phyloP scores from a whole-genome alignment of 2,329 filamentous ascomycete genomes.

The Penicillium paneum region DNA sequence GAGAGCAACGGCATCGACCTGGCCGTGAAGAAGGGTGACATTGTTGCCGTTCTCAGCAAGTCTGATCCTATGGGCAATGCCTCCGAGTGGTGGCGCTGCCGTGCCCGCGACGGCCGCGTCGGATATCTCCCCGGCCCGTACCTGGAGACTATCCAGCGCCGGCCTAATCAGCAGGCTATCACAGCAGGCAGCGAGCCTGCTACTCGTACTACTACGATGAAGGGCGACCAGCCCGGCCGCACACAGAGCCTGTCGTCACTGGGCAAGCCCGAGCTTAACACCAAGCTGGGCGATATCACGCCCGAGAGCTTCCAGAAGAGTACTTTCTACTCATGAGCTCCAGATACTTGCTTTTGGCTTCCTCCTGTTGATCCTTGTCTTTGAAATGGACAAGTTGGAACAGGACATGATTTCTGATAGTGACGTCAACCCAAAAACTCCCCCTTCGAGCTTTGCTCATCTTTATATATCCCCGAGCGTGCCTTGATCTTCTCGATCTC shows the following conservation, averaged over 20 bases:
- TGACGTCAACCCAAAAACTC: not conserved
- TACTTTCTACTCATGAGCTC: conserved; percentile 60
- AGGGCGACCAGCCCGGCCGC: conserved; percentile 24
- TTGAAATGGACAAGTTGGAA: not conserved
- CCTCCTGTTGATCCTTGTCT: not conserved
- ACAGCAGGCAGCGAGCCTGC: conserved; percentile 41
- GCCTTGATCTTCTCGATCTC: not conserved
- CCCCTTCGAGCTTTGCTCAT: conserved; percentile 1
- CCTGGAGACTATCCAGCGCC: conserved; percentile 69
- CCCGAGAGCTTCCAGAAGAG: conserved; percentile 71
- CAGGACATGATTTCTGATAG: conserved; percentile 3
- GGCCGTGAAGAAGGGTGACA: conserved; percentile 87
- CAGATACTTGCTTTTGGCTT: not conserved
- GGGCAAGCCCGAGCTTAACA: conserved; percentile 48
- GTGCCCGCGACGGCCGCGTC: conserved; percentile 81
- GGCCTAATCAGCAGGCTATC: conserved; percentile 45
- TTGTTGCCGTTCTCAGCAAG: conserved; percentile 91
- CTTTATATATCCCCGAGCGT: conserved; percentile 2
- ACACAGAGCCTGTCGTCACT: conserved; percentile 34
- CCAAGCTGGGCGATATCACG: conserved; percentile 62
- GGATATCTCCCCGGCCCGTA: conserved; percentile 92
- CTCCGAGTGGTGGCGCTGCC: conserved; percentile 96
- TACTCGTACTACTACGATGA: conserved; percentile 57
- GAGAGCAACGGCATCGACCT: conserved; percentile 73
- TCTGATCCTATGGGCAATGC: conserved; percentile 86